Percentiles rank a stretch among this genome's conserved stretches.
Evolutionary conservation across 768 basidiomycete species (phyloP).

Genomic region (Tylopilus intermedius): DNA sequence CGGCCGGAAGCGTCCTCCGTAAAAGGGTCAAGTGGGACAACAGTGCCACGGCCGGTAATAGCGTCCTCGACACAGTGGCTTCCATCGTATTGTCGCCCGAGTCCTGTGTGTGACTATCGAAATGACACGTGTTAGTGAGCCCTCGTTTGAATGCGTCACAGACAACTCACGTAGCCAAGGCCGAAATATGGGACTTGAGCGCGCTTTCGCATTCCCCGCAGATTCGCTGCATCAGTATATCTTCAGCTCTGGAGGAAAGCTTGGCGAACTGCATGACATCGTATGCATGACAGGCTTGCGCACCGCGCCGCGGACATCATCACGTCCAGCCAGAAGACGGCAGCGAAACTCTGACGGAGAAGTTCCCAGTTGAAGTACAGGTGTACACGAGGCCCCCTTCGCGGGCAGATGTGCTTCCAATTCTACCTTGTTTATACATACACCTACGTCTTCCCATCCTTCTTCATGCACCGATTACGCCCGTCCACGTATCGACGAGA

Average conservation of each 20-base stretch:
- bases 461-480: slow-evolving; percentile 35
- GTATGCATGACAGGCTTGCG: slow-evolving; percentile 2
- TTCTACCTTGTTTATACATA: background rate
- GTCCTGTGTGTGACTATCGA: slow-evolving; percentile 12
- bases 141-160: background rate
- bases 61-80: slow-evolving; percentile 58
- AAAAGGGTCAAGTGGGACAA: slow-evolving; percentile 76
- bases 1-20: slow-evolving; percentile 54
- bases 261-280: slow-evolving; percentile 51
- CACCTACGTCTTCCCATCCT: background rate
- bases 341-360: background rate
- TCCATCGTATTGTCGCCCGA: slow-evolving; percentile 20
- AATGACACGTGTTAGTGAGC: background rate
- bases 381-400: background rate
- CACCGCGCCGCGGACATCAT: slow-evolving; percentile 8
- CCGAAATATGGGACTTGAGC: slow-evolving; percentile 66
- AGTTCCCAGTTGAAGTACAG: background rate
- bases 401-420: background rate
- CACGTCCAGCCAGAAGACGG: background rate
- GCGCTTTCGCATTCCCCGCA: slow-evolving; percentile 75
- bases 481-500: slow-evolving; percentile 76
- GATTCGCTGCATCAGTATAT: slow-evolving; percentile 81
- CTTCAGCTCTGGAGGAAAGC: slow-evolving; percentile 69
- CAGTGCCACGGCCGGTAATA: slow-evolving; percentile 72
- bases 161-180: slow-evolving; percentile 40